Conservation (phyloP, 306 rosid genomes). For the Trichosanthes cucumerina region DNA sequence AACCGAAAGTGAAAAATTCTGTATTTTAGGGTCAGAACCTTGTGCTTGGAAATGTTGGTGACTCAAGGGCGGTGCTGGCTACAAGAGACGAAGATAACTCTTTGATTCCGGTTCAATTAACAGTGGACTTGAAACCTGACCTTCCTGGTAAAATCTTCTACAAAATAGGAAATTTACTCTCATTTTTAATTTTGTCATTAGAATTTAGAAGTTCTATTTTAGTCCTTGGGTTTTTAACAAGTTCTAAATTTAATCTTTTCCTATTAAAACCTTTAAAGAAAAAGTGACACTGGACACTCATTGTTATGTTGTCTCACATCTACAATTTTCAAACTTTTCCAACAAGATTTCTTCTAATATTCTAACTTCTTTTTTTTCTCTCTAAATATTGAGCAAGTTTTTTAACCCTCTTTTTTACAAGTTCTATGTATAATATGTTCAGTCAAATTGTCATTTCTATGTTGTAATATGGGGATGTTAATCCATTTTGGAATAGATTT, state of each 20-base stretch:
- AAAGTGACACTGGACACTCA: neutral
- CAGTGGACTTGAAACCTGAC: conserved; percentile 48
- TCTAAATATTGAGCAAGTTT: neutral
- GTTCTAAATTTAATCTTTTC: neutral
- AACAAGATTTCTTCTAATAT: neutral
- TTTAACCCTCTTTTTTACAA: neutral
- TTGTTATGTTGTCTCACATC: neutral
- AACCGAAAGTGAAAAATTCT: neutral
- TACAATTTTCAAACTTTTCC: neutral
- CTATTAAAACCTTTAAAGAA: neutral
- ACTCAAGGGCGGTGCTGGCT: conserved; percentile 45
- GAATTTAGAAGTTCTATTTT: neutral
- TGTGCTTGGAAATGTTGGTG: conserved; percentile 43
- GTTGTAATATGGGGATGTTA: neutral
- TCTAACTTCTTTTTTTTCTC: neutral
- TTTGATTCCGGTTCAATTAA: conserved; percentile 34
- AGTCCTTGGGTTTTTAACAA: neutral
- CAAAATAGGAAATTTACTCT: no score
- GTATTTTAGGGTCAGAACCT: conserved; percentile 27
- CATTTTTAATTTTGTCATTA: neutral
- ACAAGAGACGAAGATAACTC: conserved; percentile 28
- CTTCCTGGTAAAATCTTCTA: conserved; percentile 28
- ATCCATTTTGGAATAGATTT: no score
- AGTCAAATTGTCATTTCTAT: neutral
- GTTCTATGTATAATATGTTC: neutral